Percentiles rank a stretch among this genome's conserved stretches.
Conservation (phyloP, 208 protist genomes). For the Wallacemonas sp. region DNA sequence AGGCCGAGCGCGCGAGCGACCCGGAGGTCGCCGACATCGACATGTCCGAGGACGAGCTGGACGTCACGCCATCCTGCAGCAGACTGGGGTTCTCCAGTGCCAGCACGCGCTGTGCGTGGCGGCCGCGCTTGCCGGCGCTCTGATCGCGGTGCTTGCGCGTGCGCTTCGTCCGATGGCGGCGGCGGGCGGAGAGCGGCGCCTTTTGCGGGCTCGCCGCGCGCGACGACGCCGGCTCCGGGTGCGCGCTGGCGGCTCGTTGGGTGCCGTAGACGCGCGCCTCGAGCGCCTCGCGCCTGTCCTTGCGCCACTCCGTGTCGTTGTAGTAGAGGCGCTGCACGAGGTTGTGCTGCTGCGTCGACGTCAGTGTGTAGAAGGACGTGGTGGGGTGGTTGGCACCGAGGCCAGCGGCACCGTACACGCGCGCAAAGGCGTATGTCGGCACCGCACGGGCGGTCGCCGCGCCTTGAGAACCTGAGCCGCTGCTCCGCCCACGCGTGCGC, state of each 20-base stretch:
- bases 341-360: conserved; percentile 26
- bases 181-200: conserved; percentile 13
- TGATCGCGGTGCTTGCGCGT: not conserved
- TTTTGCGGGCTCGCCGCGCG: conserved; percentile 13
- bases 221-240: conserved; percentile 3
- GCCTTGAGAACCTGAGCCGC: not conserved
- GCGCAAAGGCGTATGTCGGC: not conserved
- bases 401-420: conserved; percentile 7
- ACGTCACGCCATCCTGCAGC: conserved; percentile 11
- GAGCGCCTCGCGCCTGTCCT: conserved; percentile 20
- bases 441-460: not conserved
- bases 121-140: not conserved
- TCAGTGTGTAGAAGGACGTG: conserved; percentile 40
- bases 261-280: conserved; percentile 23
- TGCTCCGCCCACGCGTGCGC: not conserved
- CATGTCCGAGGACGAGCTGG: not conserved
- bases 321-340: conserved; percentile 45
- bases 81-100: conserved; percentile 14
- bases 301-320: conserved; percentile 26
- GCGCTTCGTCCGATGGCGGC: not conserved
- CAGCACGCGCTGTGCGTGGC: conserved; percentile 13
- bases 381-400: not conserved
- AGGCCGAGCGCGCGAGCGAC: not conserved
- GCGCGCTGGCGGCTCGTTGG: conserved; percentile 4
- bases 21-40: too few species aligned